Base-by-base conservation (phyloP, 2,329 filamentous ascomycete genomes). In the Xylariaceae sp. region DNA sequence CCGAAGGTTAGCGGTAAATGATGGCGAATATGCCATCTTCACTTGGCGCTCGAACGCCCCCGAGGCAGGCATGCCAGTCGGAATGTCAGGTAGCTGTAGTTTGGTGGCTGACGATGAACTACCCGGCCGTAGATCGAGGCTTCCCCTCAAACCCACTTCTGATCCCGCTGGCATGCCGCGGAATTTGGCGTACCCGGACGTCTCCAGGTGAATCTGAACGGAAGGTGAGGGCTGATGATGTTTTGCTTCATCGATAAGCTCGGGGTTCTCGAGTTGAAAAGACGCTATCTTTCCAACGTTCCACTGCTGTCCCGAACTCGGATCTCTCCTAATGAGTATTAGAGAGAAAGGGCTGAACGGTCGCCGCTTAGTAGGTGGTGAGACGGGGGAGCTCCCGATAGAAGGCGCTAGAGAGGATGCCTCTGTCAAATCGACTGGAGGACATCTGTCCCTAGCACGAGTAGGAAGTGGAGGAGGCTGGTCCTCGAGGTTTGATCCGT, bases 271-370 rank as follows among this genome's bases (percentile, higher is more conserved):
- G 11, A 76, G 68, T 57, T 82, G 79, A 53, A 77, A 77, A 0
- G 81, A 83, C 2, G 78, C 80, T 42, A 91, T 79, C 49, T 79
- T 84, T 18, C 85, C 89, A 10, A 92, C 80, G 65, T 92, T 92
- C 87, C 88, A 91, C 69, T 92, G 89, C 49, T 78, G 78, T 6
- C 84, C 84, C 7, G 85, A 83, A 18, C 80, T 77, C 1, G 87
- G 87, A 67, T 92, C 86, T 59, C 88, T 82, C n/a, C 89, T 85
- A 63, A 92, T 91, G 11, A 92, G 70, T 0, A 84, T 86, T 11
- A 85, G 72, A 2, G 76, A 79, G 58, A 83, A 84, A 0, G 80
- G 76, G 0, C 72, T 69, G 40, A 73, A 69, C 6, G 69, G 61
- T 18, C 64, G 67, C 40, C 60, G 65, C 46, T 73, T 75, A 20